Evolutionary conservation across 768 basidiomycete genomes (phyloP).

Genomic region (Lactarius indigo): DNA sequence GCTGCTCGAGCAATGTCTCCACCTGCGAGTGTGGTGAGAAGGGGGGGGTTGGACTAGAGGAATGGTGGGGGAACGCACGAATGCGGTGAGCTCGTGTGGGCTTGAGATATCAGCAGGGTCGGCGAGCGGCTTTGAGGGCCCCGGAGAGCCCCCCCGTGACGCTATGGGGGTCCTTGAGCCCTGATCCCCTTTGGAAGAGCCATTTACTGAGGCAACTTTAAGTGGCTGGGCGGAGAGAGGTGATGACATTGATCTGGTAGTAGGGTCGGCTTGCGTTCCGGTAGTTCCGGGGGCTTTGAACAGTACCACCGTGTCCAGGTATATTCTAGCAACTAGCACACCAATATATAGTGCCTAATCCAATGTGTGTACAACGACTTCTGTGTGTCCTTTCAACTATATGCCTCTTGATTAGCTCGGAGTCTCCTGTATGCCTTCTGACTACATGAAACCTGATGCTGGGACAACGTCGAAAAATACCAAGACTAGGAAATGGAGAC

Average conservation of each 20-base stretch:
- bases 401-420: too few relatives aligned
- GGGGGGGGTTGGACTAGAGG: not conserved
- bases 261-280: not conserved
- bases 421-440: too few relatives aligned
- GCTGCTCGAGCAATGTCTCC: slow-evolving; percentile 79
- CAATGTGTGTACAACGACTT: too few relatives aligned
- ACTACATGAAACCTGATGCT: too few relatives aligned
- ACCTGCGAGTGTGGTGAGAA: slow-evolving; percentile 48
- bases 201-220: slow-evolving; percentile 19
- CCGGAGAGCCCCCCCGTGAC: slow-evolving; percentile 13
- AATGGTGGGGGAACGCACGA: slow-evolving; percentile 52
- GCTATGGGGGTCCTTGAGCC: slow-evolving; percentile 15
- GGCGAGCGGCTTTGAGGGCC: slow-evolving; percentile 14
- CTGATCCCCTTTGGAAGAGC: slow-evolving; percentile 18
- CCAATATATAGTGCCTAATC: too few relatives aligned
- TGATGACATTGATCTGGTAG: slow-evolving; percentile 8
- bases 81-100: slow-evolving; percentile 91
- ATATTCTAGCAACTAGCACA: too few relatives aligned
- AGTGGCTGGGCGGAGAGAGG: slow-evolving; percentile 22
- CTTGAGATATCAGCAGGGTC: slow-evolving; percentile 71
- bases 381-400: too few relatives aligned
- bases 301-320: too few relatives aligned
- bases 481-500: too few relatives aligned
- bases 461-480: too few relatives aligned
- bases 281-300: not conserved